Conservation (phyloP, 768 basidiomycete genomes). For the Tricholoma flavovirens region DNA sequence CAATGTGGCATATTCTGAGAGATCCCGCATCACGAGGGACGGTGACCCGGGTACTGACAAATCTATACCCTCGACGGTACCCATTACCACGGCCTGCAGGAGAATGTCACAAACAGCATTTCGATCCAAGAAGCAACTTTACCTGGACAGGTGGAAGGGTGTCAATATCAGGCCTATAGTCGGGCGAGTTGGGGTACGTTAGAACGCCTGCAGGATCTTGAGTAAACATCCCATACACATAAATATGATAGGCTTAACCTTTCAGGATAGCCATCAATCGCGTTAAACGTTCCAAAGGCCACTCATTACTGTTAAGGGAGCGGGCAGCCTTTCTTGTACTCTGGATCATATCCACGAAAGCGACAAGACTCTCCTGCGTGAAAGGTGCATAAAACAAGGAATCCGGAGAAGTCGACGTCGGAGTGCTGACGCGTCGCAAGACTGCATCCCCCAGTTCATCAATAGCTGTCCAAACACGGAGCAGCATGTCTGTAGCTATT, state of each 20-base stretch:
- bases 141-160: slow-evolving; percentile 76
- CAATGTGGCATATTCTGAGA: slow-evolving; percentile 82
- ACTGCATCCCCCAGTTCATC: slow-evolving; percentile 58
- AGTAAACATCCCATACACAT: not conserved
- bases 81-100: slow-evolving; percentile 62
- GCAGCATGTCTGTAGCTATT: slow-evolving; percentile 40
- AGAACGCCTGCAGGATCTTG: slow-evolving; percentile 49
- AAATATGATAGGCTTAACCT: slow-evolving; percentile 30
- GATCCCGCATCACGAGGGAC: slow-evolving; percentile 74
- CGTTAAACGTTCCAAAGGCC: slow-evolving; percentile 58
- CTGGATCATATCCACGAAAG: slow-evolving; percentile 68
- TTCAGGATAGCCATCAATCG: slow-evolving; percentile 77
- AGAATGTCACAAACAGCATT: not conserved
- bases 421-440: slow-evolving; percentile 23
- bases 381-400: slow-evolving; percentile 38
- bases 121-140: not conserved
- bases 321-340: slow-evolving; percentile 49
- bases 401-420: slow-evolving; percentile 12
- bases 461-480: slow-evolving; percentile 66
- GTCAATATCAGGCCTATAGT: slow-evolving; percentile 88
- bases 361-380: slow-evolving; percentile 83
- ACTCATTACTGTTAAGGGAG: slow-evolving; percentile 47
- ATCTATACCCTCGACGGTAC: slow-evolving; percentile 63
- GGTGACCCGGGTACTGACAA: slow-evolving; percentile 54
- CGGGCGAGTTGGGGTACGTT: slow-evolving; percentile 77